Base-by-base conservation (phyloP, 768 basidiomycete species). In the Calocera viscosa region DNA sequence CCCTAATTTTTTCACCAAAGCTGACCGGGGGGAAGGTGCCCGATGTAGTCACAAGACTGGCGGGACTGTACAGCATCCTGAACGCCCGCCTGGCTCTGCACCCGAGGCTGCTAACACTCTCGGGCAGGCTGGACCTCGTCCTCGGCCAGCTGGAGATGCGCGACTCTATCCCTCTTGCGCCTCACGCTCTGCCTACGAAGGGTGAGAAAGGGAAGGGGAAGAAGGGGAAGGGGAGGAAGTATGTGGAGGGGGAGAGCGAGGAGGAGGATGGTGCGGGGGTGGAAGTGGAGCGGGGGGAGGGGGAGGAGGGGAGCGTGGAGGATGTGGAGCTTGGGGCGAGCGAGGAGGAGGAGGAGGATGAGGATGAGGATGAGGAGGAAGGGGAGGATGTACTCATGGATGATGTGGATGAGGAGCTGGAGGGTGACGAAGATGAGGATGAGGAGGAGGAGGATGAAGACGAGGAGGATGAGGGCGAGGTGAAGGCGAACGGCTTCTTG, bases 61-160 rank as follows among this genome's bases (percentile, higher is more conserved):
- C 94, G 1, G 86, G 86, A 2, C 81, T 99, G 24, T 91, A 95
- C 76, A 79, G 88, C 22, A 87, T 88, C 3, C 80, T 99, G 41
- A 85, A 88, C 1, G 81, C 87, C 34, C 85, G 96, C 24, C 78
- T 96, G 35, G 81, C 86, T 28, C 78, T 97, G 53, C 90, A 96
- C 69, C 88, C 92, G 69, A 90, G 86, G 67, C 80, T 99, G 22
- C 80, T 94, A 11, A 85, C 89, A 1, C 80, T 99, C 43, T 90
- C 86, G 68, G 96, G 96, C 30, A 85, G 92, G 67, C 81, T 98
- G 32, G 95, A 97, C 73, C 90, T 94, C 80, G 91, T 96, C 26
- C 81, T 97, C 63, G 89, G 92, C 0, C 96, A 98, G 74, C 89
- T 97, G 66, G 90, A 94, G 74, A 82, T 94, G 78, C 85, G 94